These are phyloP conservation scores for Ustanciosporium gigantosporum DNA, from an alignment of 1,284 basidiomycete genomes.

Conservation along the genomic window DNA sequence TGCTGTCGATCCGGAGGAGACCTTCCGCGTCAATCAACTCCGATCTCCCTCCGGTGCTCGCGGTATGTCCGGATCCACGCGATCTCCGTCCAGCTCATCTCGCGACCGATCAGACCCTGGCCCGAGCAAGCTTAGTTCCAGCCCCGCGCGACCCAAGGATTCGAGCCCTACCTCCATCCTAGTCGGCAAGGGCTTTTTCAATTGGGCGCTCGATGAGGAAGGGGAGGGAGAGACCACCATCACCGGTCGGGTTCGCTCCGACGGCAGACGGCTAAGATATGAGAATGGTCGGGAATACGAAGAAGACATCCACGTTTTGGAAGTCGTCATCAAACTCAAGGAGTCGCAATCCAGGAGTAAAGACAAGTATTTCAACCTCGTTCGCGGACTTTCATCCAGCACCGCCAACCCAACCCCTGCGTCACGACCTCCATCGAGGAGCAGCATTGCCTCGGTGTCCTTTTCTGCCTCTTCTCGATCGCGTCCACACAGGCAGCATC, in stretches of 20 bases:
- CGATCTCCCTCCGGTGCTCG: conserved; percentile 21
- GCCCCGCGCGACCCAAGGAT: conserved; percentile 18
- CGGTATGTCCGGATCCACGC: conserved; percentile 7
- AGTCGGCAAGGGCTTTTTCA: conserved; percentile 57
- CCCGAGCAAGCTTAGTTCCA: conserved; percentile 20
- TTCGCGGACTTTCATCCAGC: conserved; percentile 32
- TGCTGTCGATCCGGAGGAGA: conserved; percentile 58
- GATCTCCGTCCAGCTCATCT: conserved; percentile 11
- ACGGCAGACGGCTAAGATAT: conserved; percentile 30
- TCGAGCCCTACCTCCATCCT: conserved; percentile 30
- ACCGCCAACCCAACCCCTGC: background rate
- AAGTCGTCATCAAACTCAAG: conserved; percentile 55
- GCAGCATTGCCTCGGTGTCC: background rate
- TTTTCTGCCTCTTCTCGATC: background rate
- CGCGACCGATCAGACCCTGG: conserved; percentile 23
- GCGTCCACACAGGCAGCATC: background rate
- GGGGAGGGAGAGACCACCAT: conserved; percentile 55
- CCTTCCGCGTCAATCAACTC: conserved; percentile 33
- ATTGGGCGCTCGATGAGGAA: conserved; percentile 51
- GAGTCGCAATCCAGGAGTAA: conserved; percentile 48
- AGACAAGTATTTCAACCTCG: conserved; percentile 49
- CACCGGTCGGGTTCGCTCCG: conserved; percentile 50
- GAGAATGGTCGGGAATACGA: conserved; percentile 50
- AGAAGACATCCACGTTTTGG: conserved; percentile 47
- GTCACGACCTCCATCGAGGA: background rate